Percentiles rank a stretch among this genome's conserved stretches.
These are phyloP conservation scores for Globisporangium splendens DNA, from an alignment of 352 stramenopile species.

Conservation along the genomic window DNA sequence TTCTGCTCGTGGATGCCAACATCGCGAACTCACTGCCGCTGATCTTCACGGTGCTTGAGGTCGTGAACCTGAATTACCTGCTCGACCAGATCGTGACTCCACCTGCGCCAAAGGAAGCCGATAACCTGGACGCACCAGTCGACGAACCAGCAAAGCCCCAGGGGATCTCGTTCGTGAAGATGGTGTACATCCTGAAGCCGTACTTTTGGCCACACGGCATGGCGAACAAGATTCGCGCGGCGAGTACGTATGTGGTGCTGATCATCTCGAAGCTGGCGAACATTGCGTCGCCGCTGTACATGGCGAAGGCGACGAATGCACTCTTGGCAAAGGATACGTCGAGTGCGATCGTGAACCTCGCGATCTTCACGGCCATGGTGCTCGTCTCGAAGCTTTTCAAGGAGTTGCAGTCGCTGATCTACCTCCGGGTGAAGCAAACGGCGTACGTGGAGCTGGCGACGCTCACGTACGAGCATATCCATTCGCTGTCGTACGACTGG, in stretches of 20 bases:
- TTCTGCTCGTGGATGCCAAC: conserved; percentile 61
- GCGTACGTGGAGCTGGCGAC: conserved; percentile 97
- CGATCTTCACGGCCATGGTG: conserved; percentile 78
- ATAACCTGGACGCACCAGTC: conserved; percentile 22
- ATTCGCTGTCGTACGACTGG: conserved; percentile 96
- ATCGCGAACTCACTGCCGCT: conserved; percentile 78
- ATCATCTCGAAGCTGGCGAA: conserved; percentile 91
- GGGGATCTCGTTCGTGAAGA: conserved; percentile 81
- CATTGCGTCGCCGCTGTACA: conserved; percentile 90
- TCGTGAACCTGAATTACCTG: conserved; percentile 74
- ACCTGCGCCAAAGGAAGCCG: conserved; percentile 14
- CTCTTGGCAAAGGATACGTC: conserved; percentile 67
- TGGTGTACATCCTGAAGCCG: conserved; percentile 81
- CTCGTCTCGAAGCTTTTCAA: conserved; percentile 91
- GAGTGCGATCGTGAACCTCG: conserved; percentile 51
- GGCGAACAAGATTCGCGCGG: conserved; percentile 73
- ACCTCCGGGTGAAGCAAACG: conserved; percentile 95
- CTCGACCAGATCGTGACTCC: conserved; percentile 47
- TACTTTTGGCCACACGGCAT: conserved; percentile 85
- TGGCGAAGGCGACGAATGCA: conserved; percentile 91
- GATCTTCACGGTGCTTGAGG: conserved; percentile 83
- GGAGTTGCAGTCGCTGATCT: conserved; percentile 94
- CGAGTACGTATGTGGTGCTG: conserved; percentile 92
- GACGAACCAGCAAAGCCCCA: conserved; percentile 21
- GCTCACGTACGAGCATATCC: conserved; percentile 95